Percentiles rank a stretch among this genome's conserved stretches.
Conservation (phyloP, 768 basidiomycete species). For the Mrakia gelida region DNA sequence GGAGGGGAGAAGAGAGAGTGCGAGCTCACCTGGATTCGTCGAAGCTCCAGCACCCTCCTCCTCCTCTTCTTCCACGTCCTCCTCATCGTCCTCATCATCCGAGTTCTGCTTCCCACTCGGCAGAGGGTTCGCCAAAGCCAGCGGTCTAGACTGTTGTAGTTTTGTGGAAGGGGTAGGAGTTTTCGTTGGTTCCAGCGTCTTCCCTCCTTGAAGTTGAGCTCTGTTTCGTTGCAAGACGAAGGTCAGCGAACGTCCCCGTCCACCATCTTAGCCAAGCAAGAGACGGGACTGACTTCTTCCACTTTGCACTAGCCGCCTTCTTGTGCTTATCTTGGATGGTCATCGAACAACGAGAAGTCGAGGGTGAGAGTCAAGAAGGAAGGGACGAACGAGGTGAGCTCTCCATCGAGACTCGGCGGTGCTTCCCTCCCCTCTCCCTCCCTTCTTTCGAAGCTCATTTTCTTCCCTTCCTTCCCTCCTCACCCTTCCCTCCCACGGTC, state of each 20-base stretch:
- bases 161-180: not conserved
- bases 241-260: not conserved
- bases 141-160: not conserved
- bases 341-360: not conserved
- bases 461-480: not conserved
- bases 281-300: conserved; percentile 5
- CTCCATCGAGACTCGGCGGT: not conserved
- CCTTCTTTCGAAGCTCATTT: no score
- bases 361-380: not conserved
- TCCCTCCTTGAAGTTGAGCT: not conserved
- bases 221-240: not conserved
- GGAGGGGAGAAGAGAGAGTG: not conserved
- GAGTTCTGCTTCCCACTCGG: conserved; percentile 3
- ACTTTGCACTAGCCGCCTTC: conserved; percentile 10
- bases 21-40: not conserved
- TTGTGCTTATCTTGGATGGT: conserved; percentile 16
- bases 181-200: not conserved
- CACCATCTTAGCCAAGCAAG: not conserved
- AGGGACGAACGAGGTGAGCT: not conserved
- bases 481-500: not conserved
- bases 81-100: not conserved
- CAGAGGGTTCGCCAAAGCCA: not conserved
- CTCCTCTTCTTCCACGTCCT: not conserved
- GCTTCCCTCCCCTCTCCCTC: not conserved
- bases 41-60: no score